Evolutionary conservation across 179 eudicot species (phyloP), one percentile per base, ranked within the genome.

Genomic region (Gypsophila paniculata): DNA sequence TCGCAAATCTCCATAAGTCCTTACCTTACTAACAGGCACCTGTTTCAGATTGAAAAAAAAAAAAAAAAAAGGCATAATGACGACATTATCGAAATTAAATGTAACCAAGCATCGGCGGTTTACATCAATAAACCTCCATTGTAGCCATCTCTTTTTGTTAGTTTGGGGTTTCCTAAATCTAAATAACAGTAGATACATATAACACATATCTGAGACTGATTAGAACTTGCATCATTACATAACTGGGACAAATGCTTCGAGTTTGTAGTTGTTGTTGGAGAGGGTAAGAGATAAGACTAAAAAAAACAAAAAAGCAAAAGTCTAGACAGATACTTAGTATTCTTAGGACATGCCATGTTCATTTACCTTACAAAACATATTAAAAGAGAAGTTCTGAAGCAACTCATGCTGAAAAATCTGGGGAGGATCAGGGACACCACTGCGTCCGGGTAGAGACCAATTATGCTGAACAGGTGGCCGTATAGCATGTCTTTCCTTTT

Each of bases 331-430:
- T 8, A 54, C 38, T 15, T 32, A 42, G 62, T 54, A 46, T 44
- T 1, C 59, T 19, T 9, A 54, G 79, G 52, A 67, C 44, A 72
- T 18, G 49, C 2, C 7, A 72, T 69, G 63, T 42, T 61, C 42
- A 39, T 39, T 53, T 79, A 95, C 99, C 99, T 95, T 95, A 81
- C 98, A 95, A 74, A 95, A 95, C 98, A 95, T 89, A 76, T 93
- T 95, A 73, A 93, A 83, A 44, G 89, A 86, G 86, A 95, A 95
- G 83, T 90, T 89, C 71, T 95, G 99, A 74, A 95, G 96, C 81
- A 95, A 79, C 77, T 93, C 99, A 79, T 95, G 99, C 86, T 95
- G 98, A 80, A 95, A 95, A 80, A 95, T 93, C 81, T 93, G 91
- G 54, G 99, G 99, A 77, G 93, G 82, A 75, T 86, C 85, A 25